Conservation (phyloP, 208 protist species). For the Crithidia acanthocephali region DNA sequence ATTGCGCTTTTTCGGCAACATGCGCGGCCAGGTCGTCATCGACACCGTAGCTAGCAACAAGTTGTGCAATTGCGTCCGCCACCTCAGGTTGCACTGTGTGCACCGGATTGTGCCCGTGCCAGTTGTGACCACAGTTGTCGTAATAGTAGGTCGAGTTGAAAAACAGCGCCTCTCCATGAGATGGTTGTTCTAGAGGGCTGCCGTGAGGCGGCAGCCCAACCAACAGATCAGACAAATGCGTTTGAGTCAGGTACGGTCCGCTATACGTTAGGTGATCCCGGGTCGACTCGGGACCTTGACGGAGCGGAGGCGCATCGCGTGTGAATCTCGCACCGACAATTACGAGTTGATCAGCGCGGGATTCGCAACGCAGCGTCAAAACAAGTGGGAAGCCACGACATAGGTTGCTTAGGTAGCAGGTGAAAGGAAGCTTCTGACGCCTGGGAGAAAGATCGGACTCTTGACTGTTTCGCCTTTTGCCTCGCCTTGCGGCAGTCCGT, state of each 20-base stretch:
- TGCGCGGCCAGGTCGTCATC: conserved; percentile 67
- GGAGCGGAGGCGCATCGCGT: background rate
- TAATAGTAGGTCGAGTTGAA: conserved; percentile 30
- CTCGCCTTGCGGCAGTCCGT: background rate
- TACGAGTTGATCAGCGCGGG: conserved; percentile 36
- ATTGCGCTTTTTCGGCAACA: conserved; percentile 39
- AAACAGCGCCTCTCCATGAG: conserved; percentile 21
- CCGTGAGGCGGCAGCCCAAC: background rate
- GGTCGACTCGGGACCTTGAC: conserved; percentile 28
- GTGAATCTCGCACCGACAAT: conserved; percentile 46
- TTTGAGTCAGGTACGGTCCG: conserved; percentile 56
- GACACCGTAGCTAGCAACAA: conserved; percentile 44
- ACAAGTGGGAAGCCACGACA: conserved; percentile 32
- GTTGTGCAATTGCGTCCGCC: conserved; percentile 30
- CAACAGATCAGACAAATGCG: conserved; percentile 40
- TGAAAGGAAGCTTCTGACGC: conserved; percentile 15
- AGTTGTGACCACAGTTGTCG: conserved; percentile 13
- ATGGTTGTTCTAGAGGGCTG: conserved; percentile 18
- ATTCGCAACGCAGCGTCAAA: conserved; percentile 27
- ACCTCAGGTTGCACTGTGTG: conserved; percentile 60
- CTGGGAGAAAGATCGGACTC: background rate
- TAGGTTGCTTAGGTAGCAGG: conserved; percentile 38
- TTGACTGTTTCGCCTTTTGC: background rate
- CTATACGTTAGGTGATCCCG: conserved; percentile 42
- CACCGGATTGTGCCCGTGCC: conserved; percentile 67